phyloP scores from a whole-genome alignment of 371 early-diverging fungal genomes.

The Dichotomocladium elegans region DNA sequence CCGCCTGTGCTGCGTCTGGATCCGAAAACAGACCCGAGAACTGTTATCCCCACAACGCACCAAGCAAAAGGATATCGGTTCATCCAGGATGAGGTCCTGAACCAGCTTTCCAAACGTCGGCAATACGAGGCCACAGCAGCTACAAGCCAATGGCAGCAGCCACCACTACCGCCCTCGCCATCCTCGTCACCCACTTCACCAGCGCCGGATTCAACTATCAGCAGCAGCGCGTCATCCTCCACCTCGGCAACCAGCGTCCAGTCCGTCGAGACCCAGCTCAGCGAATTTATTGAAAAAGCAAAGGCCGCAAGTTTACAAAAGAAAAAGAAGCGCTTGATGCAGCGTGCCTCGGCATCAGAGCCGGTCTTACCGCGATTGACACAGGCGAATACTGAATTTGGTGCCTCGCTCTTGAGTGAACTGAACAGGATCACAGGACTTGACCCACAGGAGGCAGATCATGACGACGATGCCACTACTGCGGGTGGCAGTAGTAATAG shows the following conservation, averaged over 20 bases:
- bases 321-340: background rate
- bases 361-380: background rate
- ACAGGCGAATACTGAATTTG: too few species aligned
- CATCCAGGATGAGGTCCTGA: constrained; percentile 4
- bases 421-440: background rate
- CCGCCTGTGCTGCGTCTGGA: background rate
- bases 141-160: background rate
- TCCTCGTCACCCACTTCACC: background rate
- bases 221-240: too few species aligned
- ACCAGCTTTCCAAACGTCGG: background rate
- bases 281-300: background rate
- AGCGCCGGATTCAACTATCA: too few species aligned
- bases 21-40: background rate
- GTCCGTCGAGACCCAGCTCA: background rate
- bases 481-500: too few species aligned
- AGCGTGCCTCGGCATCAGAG: too few species aligned
- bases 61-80: background rate
- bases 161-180: background rate
- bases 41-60: background rate
- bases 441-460: too few species aligned
- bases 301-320: background rate
- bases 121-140: background rate
- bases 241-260: background rate
- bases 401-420: background rate
- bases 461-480: too few species aligned